phyloP scores from a whole-genome alignment of 768 basidiomycete species.

The Amanita phalloides region DNA sequence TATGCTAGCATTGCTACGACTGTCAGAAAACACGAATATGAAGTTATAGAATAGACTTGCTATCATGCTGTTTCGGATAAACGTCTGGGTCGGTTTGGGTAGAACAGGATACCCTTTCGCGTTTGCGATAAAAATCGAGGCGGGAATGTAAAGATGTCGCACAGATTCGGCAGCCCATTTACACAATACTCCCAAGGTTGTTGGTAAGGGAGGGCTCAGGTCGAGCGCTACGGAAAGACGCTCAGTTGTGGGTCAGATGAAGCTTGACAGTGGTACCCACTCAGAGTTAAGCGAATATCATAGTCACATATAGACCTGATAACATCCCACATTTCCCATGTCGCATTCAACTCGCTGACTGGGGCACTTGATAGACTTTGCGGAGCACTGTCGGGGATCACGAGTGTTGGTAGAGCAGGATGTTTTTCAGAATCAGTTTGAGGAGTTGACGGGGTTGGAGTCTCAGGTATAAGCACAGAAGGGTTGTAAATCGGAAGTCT shows the following conservation, averaged over 20 bases:
- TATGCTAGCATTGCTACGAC: slow-evolving; percentile 44
- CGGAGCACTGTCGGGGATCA: slow-evolving; percentile 22
- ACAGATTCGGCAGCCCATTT: slow-evolving; percentile 94
- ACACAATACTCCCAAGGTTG: slow-evolving; percentile 59
- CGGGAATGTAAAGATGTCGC: slow-evolving; percentile 80
- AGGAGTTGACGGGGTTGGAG: slow-evolving; percentile 11
- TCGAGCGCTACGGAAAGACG: slow-evolving; percentile 61
- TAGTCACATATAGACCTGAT: slow-evolving; percentile 88
- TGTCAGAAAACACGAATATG: slow-evolving; percentile 6
- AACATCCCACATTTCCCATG: slow-evolving; percentile 99
- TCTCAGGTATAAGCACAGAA: slow-evolving; percentile 36
- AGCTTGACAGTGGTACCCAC: slow-evolving; percentile 28
- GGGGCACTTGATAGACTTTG: slow-evolving; percentile 25
- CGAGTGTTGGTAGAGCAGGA: slow-evolving; percentile 21
- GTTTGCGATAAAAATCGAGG: slow-evolving; percentile 90
- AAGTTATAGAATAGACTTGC: slow-evolving; percentile 30
- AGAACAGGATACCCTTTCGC: slow-evolving; percentile 95
- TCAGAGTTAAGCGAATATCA: slow-evolving; percentile 58
- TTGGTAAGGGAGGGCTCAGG: slow-evolving; percentile 79
- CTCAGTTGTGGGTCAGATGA: slow-evolving; percentile 4
- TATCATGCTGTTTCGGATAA: slow-evolving; percentile 85
- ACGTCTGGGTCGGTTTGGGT: slow-evolving; percentile 84
- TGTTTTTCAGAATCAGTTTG: slow-evolving; percentile 1
- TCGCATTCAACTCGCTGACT: slow-evolving; percentile 54
- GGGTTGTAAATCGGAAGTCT: slow-evolving; percentile 79